Base-by-base conservation (phyloP, 306 rosid genomes). In the Dryas octopetala region DNA sequence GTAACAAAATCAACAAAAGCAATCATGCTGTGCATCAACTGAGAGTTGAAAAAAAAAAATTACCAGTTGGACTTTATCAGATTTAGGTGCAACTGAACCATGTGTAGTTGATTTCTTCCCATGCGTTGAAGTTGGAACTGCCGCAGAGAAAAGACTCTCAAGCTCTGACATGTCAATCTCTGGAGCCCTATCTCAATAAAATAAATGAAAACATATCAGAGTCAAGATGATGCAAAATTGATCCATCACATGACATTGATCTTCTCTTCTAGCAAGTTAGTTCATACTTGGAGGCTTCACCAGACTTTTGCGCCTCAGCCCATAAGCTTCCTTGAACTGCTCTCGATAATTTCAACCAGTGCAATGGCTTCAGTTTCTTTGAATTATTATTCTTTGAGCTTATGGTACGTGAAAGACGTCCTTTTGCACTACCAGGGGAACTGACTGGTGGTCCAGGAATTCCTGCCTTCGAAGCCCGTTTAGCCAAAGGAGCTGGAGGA, bases 141-240 rank as follows among this genome's bases (percentile, higher is more conserved):
- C 86, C 26, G 89, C 97, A 10, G 96, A 79, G 83, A 93, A 93
- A 70, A 93, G 98, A 83, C 38, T 87, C 90, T 94, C 97, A 70
- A 94, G 97, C 88, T 91, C 98, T 57, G 95, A 90, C 69, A 94
- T 90, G 81, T 94, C 96, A 82, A 94, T 94, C 85, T 91, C 96
- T 54, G 97, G 97, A 79, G 97, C 91, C 73, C 98, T 94, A 63
- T 78, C 83, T 75, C 57, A 73, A 76, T 45, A 80, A 63, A 78
- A 71, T 45, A 74, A 80, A 74, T 26, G 43, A 74, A 70, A 47
- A 49, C 38, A 23, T 49, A 50, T 66, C n/a, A 70, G 49, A 83
- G 38, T 68, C 11, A 69, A 76, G 69, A 74, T 12, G 63, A 64
- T 62, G 77, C 61, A 75, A 82, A 38, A 48, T 69, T 47, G 40